Evolutionary conservation across 805 yeast genomes (phyloP).

Genomic region (Barnettozyma vustinii): DNA sequence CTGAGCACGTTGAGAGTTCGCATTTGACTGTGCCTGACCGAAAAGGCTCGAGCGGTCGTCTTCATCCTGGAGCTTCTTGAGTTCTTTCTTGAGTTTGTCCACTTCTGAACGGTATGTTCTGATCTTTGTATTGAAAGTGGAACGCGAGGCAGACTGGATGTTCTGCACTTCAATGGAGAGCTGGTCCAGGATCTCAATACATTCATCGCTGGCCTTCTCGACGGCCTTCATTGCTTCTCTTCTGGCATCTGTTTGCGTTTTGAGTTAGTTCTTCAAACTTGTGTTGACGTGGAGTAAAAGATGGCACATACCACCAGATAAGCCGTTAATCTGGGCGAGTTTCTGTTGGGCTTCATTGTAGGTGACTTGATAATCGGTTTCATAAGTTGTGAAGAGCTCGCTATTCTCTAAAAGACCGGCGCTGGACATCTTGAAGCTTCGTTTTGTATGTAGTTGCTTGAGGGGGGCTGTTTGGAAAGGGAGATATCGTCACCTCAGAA

Average conservation of each 20-base stretch:
- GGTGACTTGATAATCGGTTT: constrained; percentile 49
- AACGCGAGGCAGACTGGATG: constrained; percentile 67
- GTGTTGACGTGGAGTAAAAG: neutral
- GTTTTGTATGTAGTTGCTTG: neutral
- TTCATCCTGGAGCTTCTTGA: constrained; percentile 57
- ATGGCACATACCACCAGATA: constrained; percentile 34
- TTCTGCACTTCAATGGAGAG: constrained; percentile 83
- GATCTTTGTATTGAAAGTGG: constrained; percentile 66
- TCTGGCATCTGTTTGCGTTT: constrained; percentile 37
- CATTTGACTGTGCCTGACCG: constrained; percentile 39
- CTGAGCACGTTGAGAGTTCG: constrained; percentile 73
- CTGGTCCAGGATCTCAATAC: constrained; percentile 75
- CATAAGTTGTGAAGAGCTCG: constrained; percentile 29
- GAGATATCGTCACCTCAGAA: neutral
- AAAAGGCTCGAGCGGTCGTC: constrained; percentile 70
- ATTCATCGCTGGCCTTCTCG: constrained; percentile 72
- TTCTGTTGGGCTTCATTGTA: constrained; percentile 65
- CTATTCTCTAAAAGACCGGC: constrained; percentile 23
- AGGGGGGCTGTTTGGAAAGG: neutral
- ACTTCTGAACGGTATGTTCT: constrained; percentile 63
- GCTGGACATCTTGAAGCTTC: constrained; percentile 17
- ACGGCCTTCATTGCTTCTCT: constrained; percentile 50
- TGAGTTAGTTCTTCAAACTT: neutral
- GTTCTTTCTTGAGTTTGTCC: constrained; percentile 51
- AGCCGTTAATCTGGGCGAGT: constrained; percentile 47